phyloP scores from a whole-genome alignment of 306 rosid genomes.

The Prunus kanzakura region DNA sequence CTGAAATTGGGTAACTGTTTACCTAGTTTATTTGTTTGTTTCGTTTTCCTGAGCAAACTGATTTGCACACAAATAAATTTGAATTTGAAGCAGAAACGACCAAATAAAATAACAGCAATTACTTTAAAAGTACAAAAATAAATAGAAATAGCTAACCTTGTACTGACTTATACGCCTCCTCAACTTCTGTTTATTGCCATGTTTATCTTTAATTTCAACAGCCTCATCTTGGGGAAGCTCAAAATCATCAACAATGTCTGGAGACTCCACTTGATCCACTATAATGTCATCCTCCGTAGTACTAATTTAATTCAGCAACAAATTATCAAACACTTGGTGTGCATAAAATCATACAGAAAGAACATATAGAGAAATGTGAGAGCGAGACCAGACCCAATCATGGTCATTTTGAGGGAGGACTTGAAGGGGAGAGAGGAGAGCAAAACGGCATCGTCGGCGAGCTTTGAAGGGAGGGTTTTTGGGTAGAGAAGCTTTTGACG shows the following conservation, averaged over 20 bases:
- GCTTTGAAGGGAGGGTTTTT: slow-evolving; percentile 62
- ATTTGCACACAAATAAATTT: not conserved
- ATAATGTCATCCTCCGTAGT: slow-evolving; percentile 83
- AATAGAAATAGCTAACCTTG: slow-evolving; percentile 39
- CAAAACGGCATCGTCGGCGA: slow-evolving; percentile 73
- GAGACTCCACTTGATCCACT: slow-evolving; percentile 66
- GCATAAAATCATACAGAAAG: not conserved
- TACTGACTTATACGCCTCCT: slow-evolving; percentile 57
- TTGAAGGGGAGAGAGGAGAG: slow-evolving; percentile 74
- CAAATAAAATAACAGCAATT: not conserved
- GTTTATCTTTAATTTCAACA: slow-evolving; percentile 70
- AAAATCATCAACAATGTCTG: slow-evolving; percentile 85
- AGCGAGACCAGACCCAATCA: slow-evolving; percentile 59
- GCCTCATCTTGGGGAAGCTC: slow-evolving; percentile 77
- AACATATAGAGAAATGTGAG: not conserved
- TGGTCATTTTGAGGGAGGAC: slow-evolving; percentile 79
- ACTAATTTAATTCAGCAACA: slow-evolving; percentile 32
- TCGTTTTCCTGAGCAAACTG: not conserved
- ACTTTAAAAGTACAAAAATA: not conserved
- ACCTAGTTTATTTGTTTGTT: not conserved
- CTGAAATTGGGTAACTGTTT: not conserved
- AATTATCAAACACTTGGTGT: not conserved
- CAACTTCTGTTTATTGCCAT: slow-evolving; percentile 65
- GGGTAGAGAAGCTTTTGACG: slow-evolving; percentile 96
- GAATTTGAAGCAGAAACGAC: not conserved